Percentiles rank a stretch among this genome's conserved stretches.
Evolutionary conservation across 1,139 yeast species (phyloP).

Genomic region (Lodderomyces jiufengensis): DNA sequence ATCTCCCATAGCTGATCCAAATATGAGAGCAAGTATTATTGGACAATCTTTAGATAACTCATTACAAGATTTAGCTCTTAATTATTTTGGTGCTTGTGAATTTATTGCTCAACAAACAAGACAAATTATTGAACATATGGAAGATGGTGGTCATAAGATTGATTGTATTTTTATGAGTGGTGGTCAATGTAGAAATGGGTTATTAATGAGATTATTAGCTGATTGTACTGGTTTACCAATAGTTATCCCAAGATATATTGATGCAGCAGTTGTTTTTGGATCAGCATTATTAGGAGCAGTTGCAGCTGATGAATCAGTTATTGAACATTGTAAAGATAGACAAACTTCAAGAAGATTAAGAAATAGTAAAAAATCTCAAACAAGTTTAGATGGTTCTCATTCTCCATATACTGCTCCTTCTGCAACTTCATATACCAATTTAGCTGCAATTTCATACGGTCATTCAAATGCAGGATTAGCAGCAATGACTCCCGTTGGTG

Average conservation of each 20-base stretch:
- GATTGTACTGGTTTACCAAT: conserved; percentile 93
- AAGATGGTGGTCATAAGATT: conserved; percentile 71
- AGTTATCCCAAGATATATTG: conserved; percentile 89
- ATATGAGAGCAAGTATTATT: conserved; percentile 88
- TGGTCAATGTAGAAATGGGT: conserved; percentile 91
- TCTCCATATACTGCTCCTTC: conserved; percentile 77
- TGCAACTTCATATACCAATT: conserved; percentile 63
- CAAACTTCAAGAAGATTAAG: conserved; percentile 38
- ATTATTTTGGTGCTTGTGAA: conserved; percentile 91
- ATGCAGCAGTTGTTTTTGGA: conserved; percentile 95
- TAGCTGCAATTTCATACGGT: conserved; percentile 49
- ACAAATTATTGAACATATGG: conserved; percentile 87
- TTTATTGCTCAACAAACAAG: conserved; percentile 97
- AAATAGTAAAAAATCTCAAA: conserved; percentile 8
- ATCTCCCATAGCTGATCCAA: conserved; percentile 92
- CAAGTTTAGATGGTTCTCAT: conserved; percentile 28
- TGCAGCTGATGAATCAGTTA: conserved; percentile 66
- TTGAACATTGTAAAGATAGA: conserved; percentile 30
- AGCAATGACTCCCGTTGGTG: conserved; percentile 45
- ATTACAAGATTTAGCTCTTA: conserved; percentile 76
- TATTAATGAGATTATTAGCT: conserved; percentile 84
- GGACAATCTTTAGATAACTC: conserved; percentile 92
- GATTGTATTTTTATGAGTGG: conserved; percentile 85
- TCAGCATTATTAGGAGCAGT: conserved; percentile 92
- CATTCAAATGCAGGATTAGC: conserved; percentile 26